Conservation (phyloP, 306 rosid species). For the Medicago truncatula region MtrunA17r5.0-ANR NC_053047.1:33107001-33107500, state of each 20-base stretch:
- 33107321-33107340: slow-evolving; percentile 79
- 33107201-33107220: background rate
- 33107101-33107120: background rate
- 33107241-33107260: background rate
- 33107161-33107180: background rate
- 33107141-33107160: background rate
- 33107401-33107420: slow-evolving; percentile 53
- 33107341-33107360: slow-evolving; percentile 68
- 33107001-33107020: slow-evolving; percentile 73
- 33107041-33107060: slow-evolving; percentile 87
- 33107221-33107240: background rate
- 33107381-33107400: slow-evolving; percentile 86
- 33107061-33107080: slow-evolving; percentile 38
- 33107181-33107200: background rate
- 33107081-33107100: background rate
- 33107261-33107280: background rate
- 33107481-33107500: background rate
- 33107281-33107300: slow-evolving; percentile 65
- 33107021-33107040: slow-evolving; percentile 79
- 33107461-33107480: background rate
- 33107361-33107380: slow-evolving; percentile 80
- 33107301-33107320: slow-evolving; percentile 79
- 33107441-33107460: background rate
- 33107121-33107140: background rate
- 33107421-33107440: slow-evolving; percentile 24